Evolutionary conservation across 2,329 filamentous ascomycete genomes (phyloP).

Genomic region (Didymella pomorum): DNA sequence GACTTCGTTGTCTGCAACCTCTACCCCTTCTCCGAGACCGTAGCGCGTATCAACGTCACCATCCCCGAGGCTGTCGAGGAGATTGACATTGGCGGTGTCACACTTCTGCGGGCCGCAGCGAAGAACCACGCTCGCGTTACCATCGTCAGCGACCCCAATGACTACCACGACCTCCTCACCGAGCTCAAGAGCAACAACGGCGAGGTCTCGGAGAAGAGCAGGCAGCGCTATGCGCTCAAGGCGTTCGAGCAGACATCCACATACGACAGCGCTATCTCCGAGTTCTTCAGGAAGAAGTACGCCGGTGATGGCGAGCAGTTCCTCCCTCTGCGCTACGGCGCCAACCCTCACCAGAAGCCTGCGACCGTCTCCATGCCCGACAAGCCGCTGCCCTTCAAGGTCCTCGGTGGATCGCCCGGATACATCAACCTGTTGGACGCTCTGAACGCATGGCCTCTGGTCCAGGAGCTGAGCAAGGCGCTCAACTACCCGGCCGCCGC

Average conservation of each 20-base stretch:
- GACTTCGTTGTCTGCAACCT: conserved; percentile 81
- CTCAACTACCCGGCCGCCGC: conserved; percentile 89
- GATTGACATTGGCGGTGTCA: conserved; percentile 96
- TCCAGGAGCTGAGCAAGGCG: conserved; percentile 92
- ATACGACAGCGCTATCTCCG: conserved; percentile 92
- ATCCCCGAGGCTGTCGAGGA: conserved; percentile 97
- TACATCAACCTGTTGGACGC: conserved; percentile 98
- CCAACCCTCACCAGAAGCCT: conserved; percentile 98
- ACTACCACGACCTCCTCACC: conserved; percentile 93
- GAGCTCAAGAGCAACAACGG: conserved; percentile 83
- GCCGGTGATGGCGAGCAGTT: conserved; percentile 85
- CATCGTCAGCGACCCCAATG: conserved; percentile 90
- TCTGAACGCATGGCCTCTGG: conserved; percentile 94
- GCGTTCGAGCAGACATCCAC: conserved; percentile 98
- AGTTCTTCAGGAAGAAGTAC: conserved; percentile 98
- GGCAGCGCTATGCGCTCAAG: conserved; percentile 92
- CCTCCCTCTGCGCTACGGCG: conserved; percentile 87
- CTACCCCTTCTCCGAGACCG: conserved; percentile 98
- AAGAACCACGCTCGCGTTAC: conserved; percentile 98
- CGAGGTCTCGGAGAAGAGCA: conserved; percentile 83
- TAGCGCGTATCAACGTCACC: conserved; percentile 96
- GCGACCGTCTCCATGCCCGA: conserved; percentile 81
- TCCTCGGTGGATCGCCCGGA: conserved; percentile 85
- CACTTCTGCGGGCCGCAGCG: conserved; percentile 91
- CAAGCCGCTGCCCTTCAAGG: conserved; percentile 88